Percentiles rank a stretch among this genome's conserved stretches.
Conservation (phyloP, 2,329 filamentous ascomycete species). For the Penicillium sp. region DNA sequence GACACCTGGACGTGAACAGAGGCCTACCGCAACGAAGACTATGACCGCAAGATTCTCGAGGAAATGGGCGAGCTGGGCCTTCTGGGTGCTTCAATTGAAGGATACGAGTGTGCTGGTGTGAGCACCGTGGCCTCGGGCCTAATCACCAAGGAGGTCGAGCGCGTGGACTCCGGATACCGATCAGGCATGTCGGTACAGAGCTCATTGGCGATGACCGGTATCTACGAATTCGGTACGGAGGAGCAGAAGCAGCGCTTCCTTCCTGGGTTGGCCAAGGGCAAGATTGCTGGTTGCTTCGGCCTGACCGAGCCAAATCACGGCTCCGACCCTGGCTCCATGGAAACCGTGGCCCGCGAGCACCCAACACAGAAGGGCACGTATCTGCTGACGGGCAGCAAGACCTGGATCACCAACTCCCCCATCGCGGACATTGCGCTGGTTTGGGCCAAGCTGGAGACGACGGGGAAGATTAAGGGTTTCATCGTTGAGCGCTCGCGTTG, state of each 20-base stretch:
- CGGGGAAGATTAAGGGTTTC: slow-evolving; percentile 93
- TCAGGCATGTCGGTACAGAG: slow-evolving; percentile 94
- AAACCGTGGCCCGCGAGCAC: slow-evolving; percentile 81
- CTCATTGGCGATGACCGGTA: slow-evolving; percentile 90
- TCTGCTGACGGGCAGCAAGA: slow-evolving; percentile 79
- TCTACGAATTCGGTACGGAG: slow-evolving; percentile 81
- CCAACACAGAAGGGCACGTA: slow-evolving; percentile 82
- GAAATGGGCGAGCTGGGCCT: slow-evolving; percentile 95
- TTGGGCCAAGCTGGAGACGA: slow-evolving; percentile 91
- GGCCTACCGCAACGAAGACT: slow-evolving; percentile 83
- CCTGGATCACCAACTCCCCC: slow-evolving; percentile 94
- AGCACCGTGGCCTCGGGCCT: slow-evolving; percentile 86
- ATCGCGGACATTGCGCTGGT: slow-evolving; percentile 83
- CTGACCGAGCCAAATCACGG: slow-evolving; percentile 92
- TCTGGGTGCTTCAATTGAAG: slow-evolving; percentile 81
- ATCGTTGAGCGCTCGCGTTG: slow-evolving; percentile 83
- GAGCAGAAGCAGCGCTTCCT: slow-evolving; percentile 87
- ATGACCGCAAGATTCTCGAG: slow-evolving; percentile 79
- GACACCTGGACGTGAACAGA: slow-evolving; percentile 54
- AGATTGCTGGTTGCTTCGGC: slow-evolving; percentile 82
- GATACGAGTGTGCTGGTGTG: slow-evolving; percentile 85
- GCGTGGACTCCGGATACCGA: slow-evolving; percentile 87
- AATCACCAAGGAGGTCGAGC: slow-evolving; percentile 87
- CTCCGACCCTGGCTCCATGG: slow-evolving; percentile 89
- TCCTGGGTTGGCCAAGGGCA: slow-evolving; percentile 79